Base-by-base conservation (phyloP, 768 basidiomycete genomes). In the Postia placenta region DNA sequence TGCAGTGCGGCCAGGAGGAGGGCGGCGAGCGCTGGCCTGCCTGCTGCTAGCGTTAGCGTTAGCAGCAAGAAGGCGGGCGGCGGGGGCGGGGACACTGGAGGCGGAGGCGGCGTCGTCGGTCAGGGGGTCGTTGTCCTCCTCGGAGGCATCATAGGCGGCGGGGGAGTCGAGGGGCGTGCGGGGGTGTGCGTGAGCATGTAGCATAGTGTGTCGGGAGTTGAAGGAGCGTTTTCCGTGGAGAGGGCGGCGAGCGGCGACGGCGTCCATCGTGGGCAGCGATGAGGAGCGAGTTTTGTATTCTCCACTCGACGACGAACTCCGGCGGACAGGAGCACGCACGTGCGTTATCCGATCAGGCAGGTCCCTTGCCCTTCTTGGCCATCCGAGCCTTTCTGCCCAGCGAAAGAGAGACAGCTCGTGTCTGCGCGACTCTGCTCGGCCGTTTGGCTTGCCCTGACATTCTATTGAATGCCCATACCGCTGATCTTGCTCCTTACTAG, bases 61-160 rank as follows among this genome's bases (percentile, higher is more conserved):
- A 43, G 15, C n/a, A 28, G 24, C 45, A 17, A 37, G 19, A 4
- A 38, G 46, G 11, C 49, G 27, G 35, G 58, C 30, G 38, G 63
- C 46, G 51, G 60, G 38, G 55, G 48, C n/a, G 4, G 79, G 74
- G 42, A 74, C 58, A 5, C 78, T 75, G 38, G 80, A 63, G 43
- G 75, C 64, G 25, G 81, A 79, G 20, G 67, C 62, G 23, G 69
- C 75, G 60, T 88, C 87, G 72, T 90, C 88, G 5, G 86, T 88
- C 55, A 87, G 69, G 4, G 87, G 86, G 64, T 90, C 88, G 62
- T 91, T 91, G 76, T 91, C 88, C 69, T 90, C 88, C 61, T 90
- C 87, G 3, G 86, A 89, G 64, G 85, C 87, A 62, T 49, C 53
- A 45, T 58, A 65, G 41, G 56, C 51, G 37, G 56, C 51, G 15